Conservation (phyloP, 306 rosid genomes). For the Malus fusca region DNA sequence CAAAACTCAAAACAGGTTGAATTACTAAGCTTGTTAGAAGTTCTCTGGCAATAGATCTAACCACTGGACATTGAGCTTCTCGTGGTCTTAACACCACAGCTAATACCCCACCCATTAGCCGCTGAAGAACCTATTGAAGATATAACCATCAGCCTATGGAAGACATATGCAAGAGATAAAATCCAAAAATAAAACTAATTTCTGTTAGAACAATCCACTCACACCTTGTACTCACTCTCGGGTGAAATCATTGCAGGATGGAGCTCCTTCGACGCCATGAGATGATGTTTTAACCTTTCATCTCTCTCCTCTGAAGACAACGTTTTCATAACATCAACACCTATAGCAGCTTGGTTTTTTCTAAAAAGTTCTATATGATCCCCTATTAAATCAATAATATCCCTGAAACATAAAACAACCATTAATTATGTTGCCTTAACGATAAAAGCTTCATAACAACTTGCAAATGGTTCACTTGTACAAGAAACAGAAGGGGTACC, state of each 20-base stretch:
- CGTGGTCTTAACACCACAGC: slow-evolving; percentile 66
- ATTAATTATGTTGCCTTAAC: neutral
- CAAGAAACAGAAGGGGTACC: slow-evolving; percentile 40
- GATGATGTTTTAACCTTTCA: slow-evolving; percentile 79
- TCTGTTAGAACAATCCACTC: slow-evolving; percentile 65
- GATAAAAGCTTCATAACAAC: slow-evolving; percentile 15
- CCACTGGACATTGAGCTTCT: slow-evolving; percentile 81
- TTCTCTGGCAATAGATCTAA: slow-evolving; percentile 84
- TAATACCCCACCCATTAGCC: slow-evolving; percentile 75
- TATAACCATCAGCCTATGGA: slow-evolving; percentile 20
- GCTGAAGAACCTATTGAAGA: slow-evolving; percentile 67
- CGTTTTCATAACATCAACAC: slow-evolving; percentile 80
- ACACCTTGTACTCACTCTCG: slow-evolving; percentile 99
- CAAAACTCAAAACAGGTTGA: slow-evolving; percentile 83
- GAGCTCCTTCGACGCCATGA: slow-evolving; percentile 84
- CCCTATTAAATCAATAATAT: slow-evolving; percentile 71
- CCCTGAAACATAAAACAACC: slow-evolving; percentile 45
- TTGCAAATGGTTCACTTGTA: slow-evolving; percentile 8
- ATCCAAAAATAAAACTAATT: slow-evolving; percentile 16
- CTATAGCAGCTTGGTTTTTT: slow-evolving; percentile 89
- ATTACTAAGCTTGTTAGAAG: slow-evolving; percentile 80
- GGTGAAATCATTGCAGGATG: slow-evolving; percentile 94
- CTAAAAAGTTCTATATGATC: slow-evolving; percentile 89
- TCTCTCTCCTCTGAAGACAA: slow-evolving; percentile 95
- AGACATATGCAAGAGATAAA: slow-evolving; percentile 18